Evolutionary conservation across 2,329 filamentous ascomycete genomes (phyloP).

Genomic region (Didymella pomorum): DNA sequence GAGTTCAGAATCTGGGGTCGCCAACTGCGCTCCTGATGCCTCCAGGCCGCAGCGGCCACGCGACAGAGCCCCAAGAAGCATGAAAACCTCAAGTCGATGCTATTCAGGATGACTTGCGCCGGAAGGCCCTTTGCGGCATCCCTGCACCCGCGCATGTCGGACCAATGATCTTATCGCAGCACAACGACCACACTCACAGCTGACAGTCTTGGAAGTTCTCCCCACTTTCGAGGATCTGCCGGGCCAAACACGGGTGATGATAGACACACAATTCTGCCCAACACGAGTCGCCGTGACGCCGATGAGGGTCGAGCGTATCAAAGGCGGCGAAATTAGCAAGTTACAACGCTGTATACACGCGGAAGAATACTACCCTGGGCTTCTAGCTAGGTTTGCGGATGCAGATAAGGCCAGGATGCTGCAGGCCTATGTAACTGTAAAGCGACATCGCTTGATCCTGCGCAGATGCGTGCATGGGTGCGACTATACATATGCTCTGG

Average conservation of each 20-base stretch:
- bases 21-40: conserved; percentile 1
- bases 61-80: not conserved
- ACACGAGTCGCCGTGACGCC: conserved; percentile 8
- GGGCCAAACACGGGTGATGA: conserved; percentile 19
- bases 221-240: conserved; percentile 18
- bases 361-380: conserved; percentile 28
- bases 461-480: conserved; percentile 9
- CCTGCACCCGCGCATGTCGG: not conserved
- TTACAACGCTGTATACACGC: conserved; percentile 5
- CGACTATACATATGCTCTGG: conserved; percentile 22
- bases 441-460: conserved; percentile 22
- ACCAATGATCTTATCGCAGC: conserved; percentile 7
- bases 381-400: conserved; percentile 10
- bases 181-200: conserved; percentile 8
- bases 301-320: conserved; percentile 19
- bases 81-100: not conserved
- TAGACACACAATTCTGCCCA: conserved; percentile 9
- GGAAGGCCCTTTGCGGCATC: not conserved
- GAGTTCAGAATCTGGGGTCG: conserved; percentile 14
- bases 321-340: conserved; percentile 1
- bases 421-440: conserved; percentile 29
- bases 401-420: conserved; percentile 22
- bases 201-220: conserved; percentile 11
- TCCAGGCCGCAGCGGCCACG: not conserved
- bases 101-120: not conserved